Percentiles rank a stretch among this genome's conserved stretches.
These are phyloP conservation scores for Thelephora aurantiotincta DNA, from an alignment of 768 basidiomycete genomes.

Conservation along the genomic window DNA sequence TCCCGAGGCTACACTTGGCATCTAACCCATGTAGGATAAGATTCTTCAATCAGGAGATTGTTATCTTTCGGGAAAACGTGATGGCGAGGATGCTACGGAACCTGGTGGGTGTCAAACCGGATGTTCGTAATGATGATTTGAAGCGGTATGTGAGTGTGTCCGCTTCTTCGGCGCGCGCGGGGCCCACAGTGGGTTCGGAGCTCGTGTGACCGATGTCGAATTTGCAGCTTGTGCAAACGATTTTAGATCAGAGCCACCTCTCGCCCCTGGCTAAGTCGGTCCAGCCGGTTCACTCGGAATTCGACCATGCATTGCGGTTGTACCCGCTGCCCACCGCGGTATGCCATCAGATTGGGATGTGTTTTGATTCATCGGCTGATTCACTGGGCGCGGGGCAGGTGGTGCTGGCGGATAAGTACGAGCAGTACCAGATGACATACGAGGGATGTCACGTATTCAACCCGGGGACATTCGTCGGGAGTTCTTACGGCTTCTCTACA, in stretches of 20 bases:
- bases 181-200: background rate
- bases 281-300: constrained; percentile 80
- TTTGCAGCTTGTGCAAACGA: constrained; percentile 81
- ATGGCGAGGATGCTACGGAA: constrained; percentile 94
- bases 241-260: constrained; percentile 93
- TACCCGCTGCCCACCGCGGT: constrained; percentile 93
- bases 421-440: constrained; percentile 91
- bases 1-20: constrained; percentile 74
- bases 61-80: constrained; percentile 81
- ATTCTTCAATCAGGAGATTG: constrained; percentile 93
- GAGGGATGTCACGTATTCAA: constrained; percentile 99
- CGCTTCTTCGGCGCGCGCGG: background rate
- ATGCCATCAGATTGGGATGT: constrained; percentile 19
- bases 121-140: constrained; percentile 63
- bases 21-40: constrained; percentile 91
- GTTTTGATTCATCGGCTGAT: constrained; percentile 5
- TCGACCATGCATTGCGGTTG: constrained; percentile 81
- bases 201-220: background rate
- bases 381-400: constrained; percentile 31
- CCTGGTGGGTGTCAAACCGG: constrained; percentile 76
- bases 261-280: constrained; percentile 73
- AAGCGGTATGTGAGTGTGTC: constrained; percentile 65
- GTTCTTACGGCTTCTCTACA: constrained; percentile 74
- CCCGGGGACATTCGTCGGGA: constrained; percentile 83
- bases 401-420: constrained; percentile 91